Base-by-base conservation (phyloP, 1,284 basidiomycete genomes). In the Polyporus tsugae region DNA sequence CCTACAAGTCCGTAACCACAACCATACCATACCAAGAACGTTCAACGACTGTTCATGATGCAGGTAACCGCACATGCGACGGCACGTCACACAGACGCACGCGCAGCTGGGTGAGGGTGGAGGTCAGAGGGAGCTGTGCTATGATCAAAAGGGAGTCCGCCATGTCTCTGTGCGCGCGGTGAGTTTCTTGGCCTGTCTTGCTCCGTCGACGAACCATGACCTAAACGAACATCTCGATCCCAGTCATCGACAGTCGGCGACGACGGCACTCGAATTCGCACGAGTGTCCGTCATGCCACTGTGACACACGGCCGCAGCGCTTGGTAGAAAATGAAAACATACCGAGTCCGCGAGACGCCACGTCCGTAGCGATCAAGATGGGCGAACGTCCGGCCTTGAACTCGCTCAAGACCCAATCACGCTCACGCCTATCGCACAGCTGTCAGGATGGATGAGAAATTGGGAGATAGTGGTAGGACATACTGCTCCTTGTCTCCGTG, bases 331-430 rank as follows among this genome's bases (percentile, higher is more conserved):
- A 67, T 67, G 82, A 80, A 81, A 79, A 98, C 97, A 87, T 94
- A 99, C 97, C 97, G 80, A 99, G 91, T 91, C 97, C 97, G 91
- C 97, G 97, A 80, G 96, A 98, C 73, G 97, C 97, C 76, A 99
- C 95, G 79, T 97, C 96, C 75, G 95, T 97, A 83, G 97, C 97
- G 80, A 99, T 97, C 83, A 99, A 89, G 82, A 99, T 99, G 15
- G 98, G 98, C 69, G 95, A 97, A 73, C 96, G 92, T 77, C 98
- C 96, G 69, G 95, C 93, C 86, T 99, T 99, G 89, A 99, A 99
- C 84, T 99, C 98, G 80, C 92, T 87, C 63, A 99, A 86, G 61
- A 99, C 97, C 97, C 98, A 99, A 81, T 99, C 97, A 86, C 97
- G 96, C 84, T 98, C 96, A 74, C 96, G 95, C 79, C 95, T 97